phyloP scores from a whole-genome alignment of 2,329 filamentous ascomycete genomes.

The Knufia fluminis region DNA sequence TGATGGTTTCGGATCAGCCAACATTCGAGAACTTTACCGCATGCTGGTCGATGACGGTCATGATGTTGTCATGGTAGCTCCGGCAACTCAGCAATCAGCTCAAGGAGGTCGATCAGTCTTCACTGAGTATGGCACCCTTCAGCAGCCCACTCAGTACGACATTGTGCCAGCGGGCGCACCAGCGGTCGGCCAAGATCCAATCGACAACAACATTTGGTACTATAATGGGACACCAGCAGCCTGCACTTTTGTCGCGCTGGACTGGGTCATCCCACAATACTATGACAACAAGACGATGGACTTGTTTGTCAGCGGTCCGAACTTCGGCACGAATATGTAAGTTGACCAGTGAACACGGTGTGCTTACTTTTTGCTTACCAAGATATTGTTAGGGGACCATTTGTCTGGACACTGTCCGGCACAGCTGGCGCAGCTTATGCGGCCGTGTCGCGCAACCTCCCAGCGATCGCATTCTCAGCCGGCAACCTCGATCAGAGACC shows the following conservation, averaged over 20 bases:
- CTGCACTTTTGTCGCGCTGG: constrained; percentile 47
- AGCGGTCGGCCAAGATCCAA: constrained; percentile 43
- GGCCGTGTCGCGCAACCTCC: constrained; percentile 41
- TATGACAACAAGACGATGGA: constrained; percentile 43
- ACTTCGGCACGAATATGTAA: constrained; percentile 44
- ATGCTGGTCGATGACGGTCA: constrained; percentile 30
- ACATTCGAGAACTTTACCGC: constrained; percentile 35
- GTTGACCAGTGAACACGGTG: no score
- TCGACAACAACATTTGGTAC: constrained; percentile 49
- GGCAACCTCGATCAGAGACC: constrained; percentile 34
- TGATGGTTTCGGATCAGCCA: constrained; percentile 36
- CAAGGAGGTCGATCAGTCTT: constrained; percentile 39
- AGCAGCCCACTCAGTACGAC: constrained; percentile 35
- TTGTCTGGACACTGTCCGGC: constrained; percentile 45
- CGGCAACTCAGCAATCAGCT: constrained; percentile 36
- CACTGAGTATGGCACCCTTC: constrained; percentile 35
- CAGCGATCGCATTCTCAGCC: constrained; percentile 43
- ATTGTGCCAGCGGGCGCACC: constrained; percentile 40
- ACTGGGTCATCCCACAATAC: constrained; percentile 46
- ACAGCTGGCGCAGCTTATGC: constrained; percentile 44
- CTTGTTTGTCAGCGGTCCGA: constrained; percentile 47
- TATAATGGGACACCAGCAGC: constrained; percentile 52
- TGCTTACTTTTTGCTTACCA: no score
- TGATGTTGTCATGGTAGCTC: constrained; percentile 36
- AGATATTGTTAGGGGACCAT: constrained; percentile 42